Conservation (phyloP, 2,329 filamentous ascomycete species). For the Aspergillus sp. region DNA sequence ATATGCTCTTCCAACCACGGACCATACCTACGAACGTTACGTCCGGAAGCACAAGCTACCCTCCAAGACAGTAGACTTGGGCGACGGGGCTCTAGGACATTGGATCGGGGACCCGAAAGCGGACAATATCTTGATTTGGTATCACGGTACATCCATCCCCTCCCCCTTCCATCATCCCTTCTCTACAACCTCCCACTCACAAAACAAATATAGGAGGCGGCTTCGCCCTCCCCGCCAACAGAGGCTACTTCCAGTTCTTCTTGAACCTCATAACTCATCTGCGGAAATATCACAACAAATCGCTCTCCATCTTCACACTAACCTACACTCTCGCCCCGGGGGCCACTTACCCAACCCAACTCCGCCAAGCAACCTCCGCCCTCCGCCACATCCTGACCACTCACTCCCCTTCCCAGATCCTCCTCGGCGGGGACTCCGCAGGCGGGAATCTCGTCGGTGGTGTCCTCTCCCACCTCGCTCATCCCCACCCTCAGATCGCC, state of each 20-base stretch:
- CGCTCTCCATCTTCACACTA: slow-evolving; percentile 55
- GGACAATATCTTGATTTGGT: slow-evolving; percentile 43
- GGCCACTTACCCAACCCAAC: slow-evolving; percentile 47
- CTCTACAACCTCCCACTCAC: not conserved
- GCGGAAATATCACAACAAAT: slow-evolving; percentile 41
- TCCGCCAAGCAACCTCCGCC: slow-evolving; percentile 44
- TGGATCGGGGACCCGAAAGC: slow-evolving; percentile 42
- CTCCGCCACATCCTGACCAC: slow-evolving; percentile 42
- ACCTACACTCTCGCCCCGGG: slow-evolving; percentile 59
- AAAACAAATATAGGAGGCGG: slow-evolving; percentile 51
- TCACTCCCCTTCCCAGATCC: slow-evolving; percentile 37
- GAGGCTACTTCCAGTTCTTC: slow-evolving; percentile 54
- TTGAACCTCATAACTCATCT: slow-evolving; percentile 44
- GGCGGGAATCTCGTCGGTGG: slow-evolving; percentile 45
- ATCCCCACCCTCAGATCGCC: slow-evolving; percentile 58
- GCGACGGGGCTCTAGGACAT: slow-evolving; percentile 38
- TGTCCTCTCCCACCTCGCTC: slow-evolving; percentile 46
- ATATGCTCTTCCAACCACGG: slow-evolving; percentile 25
- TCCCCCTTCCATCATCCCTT: not conserved
- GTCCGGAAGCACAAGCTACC: slow-evolving; percentile 26
- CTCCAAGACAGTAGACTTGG: slow-evolving; percentile 33
- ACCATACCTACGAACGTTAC: slow-evolving; percentile 34
- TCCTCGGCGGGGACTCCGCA: slow-evolving; percentile 49
- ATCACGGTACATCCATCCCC: slow-evolving; percentile 30
- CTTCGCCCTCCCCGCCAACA: slow-evolving; percentile 52